Evolutionary conservation across 352 stramenopile species (phyloP), one percentile per base, ranked within the genome.

Genomic region (Sclerospora graminicola): DNA sequence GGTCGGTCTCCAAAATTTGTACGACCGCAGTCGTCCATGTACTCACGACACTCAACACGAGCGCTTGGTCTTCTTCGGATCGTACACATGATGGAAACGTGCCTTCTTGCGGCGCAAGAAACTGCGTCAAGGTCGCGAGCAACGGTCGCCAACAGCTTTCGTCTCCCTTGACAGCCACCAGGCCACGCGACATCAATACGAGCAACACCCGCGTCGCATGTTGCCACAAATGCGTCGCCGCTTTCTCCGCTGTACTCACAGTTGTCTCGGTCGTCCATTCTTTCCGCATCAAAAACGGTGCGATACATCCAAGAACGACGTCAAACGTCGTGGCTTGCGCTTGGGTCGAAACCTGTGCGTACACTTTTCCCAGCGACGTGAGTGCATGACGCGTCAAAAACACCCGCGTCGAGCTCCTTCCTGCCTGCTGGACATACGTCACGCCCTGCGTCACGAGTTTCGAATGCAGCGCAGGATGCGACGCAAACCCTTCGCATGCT

Each of bases 301-400:
- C 64, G 33, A 88, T 63, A 21, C 65, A 82, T n/a, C 63, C 66
- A 8, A 92, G 60, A 28, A 89, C 74, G 5, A 65, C 54, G 2
- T 73, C 29, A 26, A 89, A 89, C 1, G 74, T 59, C 6, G 72
- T 68, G 7, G 74, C 55, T 16, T 64, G 67, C 0, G 81, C 76
- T 16, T 72, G 60, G 5, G 52, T 31, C 0, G 66, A 78, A 1
- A 89, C 68, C 18, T 66, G 82, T 10, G 71, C 81, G 29, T 84
- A 88, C 40, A 89, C 41, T 49, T 89, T 89, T 0, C 71, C 81
- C 11, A 92, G 57, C 4, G 77, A 76, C 20, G 69, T 79, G 8
- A 92, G 58, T 8, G 76, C 66, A 29, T 92, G 81, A 8, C 78
- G 69, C 6, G 77, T 87, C 41, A 92, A 83, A 54, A 90, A 89